phyloP scores from a whole-genome alignment of 805 yeast genomes.

The Clavispora phyllophila region DNA sequence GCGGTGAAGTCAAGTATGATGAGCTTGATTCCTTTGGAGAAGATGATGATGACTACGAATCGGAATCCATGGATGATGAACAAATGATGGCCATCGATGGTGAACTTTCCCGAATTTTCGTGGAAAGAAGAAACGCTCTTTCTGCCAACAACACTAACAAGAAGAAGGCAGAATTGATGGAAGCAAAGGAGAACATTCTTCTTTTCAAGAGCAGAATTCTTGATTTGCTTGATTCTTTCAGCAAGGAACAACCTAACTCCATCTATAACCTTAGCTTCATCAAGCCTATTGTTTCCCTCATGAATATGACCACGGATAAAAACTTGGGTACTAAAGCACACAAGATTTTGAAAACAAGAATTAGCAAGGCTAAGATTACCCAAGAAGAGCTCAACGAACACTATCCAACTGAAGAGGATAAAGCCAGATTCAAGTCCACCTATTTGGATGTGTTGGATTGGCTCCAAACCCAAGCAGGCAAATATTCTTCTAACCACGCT shows the following conservation, averaged over 20 bases:
- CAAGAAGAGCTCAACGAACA: constrained; percentile 15
- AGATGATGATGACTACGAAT: constrained; percentile 58
- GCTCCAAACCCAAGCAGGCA: constrained; percentile 42
- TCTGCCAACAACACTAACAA: constrained; percentile 44
- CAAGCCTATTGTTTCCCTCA: constrained; percentile 53
- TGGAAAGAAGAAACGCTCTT: constrained; percentile 70
- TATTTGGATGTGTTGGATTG: constrained; percentile 28
- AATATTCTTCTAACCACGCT: constrained; percentile 42
- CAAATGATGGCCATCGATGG: constrained; percentile 93
- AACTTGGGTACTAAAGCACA: constrained; percentile 70
- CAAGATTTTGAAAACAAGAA: constrained; percentile 56
- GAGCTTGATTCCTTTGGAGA: constrained; percentile 34
- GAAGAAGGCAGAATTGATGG: constrained; percentile 66
- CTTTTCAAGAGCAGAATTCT: constrained; percentile 74
- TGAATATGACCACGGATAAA: constrained; percentile 65
- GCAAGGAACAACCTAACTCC: constrained; percentile 41
- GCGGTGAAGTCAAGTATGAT: constrained; percentile 43
- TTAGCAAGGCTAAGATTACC: constrained; percentile 46
- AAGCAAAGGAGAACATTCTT: constrained; percentile 75
- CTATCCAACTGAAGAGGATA: constrained; percentile 14
- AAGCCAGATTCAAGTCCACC: constrained; percentile 13
- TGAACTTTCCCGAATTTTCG: constrained; percentile 76
- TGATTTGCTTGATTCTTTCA: constrained; percentile 67
- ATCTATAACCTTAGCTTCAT: constrained; percentile 40
- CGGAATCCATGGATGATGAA: constrained; percentile 83